Conservation (phyloP, 2,329 filamentous ascomycete genomes). For the Coniosporium tulheliwenetii region DNA sequence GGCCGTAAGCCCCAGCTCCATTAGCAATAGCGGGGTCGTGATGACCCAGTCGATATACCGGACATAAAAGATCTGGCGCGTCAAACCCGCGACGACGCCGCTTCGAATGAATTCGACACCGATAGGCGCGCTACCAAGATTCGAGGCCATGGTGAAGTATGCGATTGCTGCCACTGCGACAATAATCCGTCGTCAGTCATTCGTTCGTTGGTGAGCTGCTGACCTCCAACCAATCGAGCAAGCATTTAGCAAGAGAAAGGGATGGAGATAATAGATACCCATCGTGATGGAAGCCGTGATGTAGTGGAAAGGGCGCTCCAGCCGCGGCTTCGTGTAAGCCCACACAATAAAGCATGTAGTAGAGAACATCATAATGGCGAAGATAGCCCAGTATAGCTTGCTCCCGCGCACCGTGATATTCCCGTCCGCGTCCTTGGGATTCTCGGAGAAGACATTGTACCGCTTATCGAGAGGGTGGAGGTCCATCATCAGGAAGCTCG, state of each 20-base stretch:
- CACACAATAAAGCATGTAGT: conserved; percentile 39
- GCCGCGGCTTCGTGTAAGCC: conserved; percentile 35
- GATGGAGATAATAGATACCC: conserved; percentile 6
- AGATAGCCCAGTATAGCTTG: conserved; percentile 49
- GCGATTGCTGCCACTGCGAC: conserved; percentile 36
- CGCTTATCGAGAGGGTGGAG: too few species aligned
- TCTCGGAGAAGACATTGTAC: too few species aligned
- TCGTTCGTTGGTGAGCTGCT: too few species aligned
- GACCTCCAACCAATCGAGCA: too few species aligned
- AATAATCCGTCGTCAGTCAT: too few species aligned
- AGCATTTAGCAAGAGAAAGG: too few species aligned
- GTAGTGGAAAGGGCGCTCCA: conserved; percentile 47
- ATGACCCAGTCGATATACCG: conserved; percentile 51
- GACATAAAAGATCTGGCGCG: conserved; percentile 51
- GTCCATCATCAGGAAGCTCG: too few species aligned
- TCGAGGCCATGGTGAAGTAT: conserved; percentile 53
- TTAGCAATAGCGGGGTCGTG: conserved; percentile 47
- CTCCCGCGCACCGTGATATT: conserved; percentile 43
- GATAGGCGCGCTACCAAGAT: conserved; percentile 48
- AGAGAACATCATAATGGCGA: conserved; percentile 39
- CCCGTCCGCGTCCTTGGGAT: conserved; percentile 28
- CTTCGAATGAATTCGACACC: conserved; percentile 40
- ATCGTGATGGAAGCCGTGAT: conserved; percentile 43
- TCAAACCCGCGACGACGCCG: conserved; percentile 30
- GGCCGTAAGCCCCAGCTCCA: conserved; percentile 47